These are phyloP conservation scores for Fusarium nisikadoi DNA, from an alignment of 2,329 filamentous ascomycete species.

Conservation along the genomic window DNA sequence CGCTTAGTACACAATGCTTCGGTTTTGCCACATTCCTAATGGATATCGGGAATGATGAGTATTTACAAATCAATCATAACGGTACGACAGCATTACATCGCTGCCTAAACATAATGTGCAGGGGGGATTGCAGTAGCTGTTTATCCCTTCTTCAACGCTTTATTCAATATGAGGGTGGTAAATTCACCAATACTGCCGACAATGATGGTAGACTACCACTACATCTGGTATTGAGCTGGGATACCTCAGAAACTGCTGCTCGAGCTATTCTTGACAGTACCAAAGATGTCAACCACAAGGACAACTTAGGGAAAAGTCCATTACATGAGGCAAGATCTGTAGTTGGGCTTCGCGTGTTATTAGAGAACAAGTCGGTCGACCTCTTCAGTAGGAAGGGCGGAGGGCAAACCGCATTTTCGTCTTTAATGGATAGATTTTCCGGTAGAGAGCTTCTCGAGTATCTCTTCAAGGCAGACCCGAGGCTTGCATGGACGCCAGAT, in stretches of 20 bases:
- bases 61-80: no score
- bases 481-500: no score
- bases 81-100: no score
- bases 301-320: fast-evolving
- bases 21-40: fast-evolving
- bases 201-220: fast-evolving
- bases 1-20: fast-evolving
- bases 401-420: no score
- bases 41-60: neutral
- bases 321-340: fast-evolving
- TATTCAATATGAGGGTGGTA: neutral
- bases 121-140: fast-evolving
- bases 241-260: no score
- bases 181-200: fast-evolving
- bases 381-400: no score
- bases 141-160: neutral
- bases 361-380: no score
- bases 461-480: no score
- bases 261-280: fast-evolving
- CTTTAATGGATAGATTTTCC: no score
- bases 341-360: no score
- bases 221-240: no score
- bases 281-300: fast-evolving
- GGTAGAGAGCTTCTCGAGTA: no score
- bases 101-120: fast-evolving